Evolutionary conservation across 805 yeast genomes (phyloP), one percentile per base, ranked within the genome.

Genomic region (Candida dajiaensis): DNA sequence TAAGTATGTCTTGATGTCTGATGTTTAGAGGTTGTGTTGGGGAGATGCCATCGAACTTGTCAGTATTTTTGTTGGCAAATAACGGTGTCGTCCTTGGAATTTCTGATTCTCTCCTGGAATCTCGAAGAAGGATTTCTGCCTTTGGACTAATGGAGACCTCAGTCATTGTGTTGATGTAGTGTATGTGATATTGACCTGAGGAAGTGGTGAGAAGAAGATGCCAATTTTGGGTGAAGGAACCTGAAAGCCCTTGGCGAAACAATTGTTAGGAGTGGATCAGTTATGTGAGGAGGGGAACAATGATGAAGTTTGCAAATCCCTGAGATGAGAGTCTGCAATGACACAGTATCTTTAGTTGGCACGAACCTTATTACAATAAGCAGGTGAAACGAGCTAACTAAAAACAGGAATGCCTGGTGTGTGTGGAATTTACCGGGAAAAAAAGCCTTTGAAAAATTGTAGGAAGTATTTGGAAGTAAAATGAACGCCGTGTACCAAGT

Each of bases 21-120:
- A 52, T 44, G 36, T 56, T 55, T 43, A 59, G 42, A 15, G 63
- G 63, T 44, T 57, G 43, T 5, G 62, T 59, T 1, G 63, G 63
- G 4, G 63, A 56, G 11, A 58, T 49, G 19, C 43, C 59, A 20
- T 39, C 46, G 15, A 48, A 48, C 36, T 43, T 29, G 15, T 25
- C 46, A n/a, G 28, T 12, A 11, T 33, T 18, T 20, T 11, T 33
- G 36, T 33, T 33, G 20, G 11, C 9, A 18, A 33, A 33, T 11
- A 33, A 18, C 11, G 36, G 36, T 11, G 36, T 33, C 18, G 36
- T 33, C 16, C 20, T 33, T 18, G 36, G 36, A 10, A 33, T 33
- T 18, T 16, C 36, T 13, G 36, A 33, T 16, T 16, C 36, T 33
- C 36, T 33, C 10, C 16, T 33, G 36, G 36, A 3, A 20, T 33